A percentile compares a stretch with the other conserved stretches of the same genome.
phyloP scores from a whole-genome alignment of 2,329 filamentous ascomycete species.

The Aureobasidium vineae region DNA sequence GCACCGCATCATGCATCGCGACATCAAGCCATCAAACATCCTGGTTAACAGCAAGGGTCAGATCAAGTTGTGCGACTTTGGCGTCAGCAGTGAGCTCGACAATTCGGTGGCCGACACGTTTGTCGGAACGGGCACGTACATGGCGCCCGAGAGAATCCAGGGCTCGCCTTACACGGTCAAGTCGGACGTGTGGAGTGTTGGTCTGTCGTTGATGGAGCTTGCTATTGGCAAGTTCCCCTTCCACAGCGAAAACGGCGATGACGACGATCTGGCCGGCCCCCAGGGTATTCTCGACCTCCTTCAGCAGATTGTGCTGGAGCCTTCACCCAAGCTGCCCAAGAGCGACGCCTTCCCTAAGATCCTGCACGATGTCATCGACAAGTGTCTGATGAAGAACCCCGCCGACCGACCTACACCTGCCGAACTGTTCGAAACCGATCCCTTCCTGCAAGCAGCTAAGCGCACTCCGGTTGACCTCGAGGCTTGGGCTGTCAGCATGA shows the following conservation, averaged over 20 bases:
- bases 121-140: slow-evolving; percentile 97
- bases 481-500: slow-evolving; percentile 90
- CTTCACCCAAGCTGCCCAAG: slow-evolving; percentile 88
- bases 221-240: slow-evolving; percentile 98
- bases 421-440: slow-evolving; percentile 84
- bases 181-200: slow-evolving; percentile 98
- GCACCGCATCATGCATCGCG: slow-evolving; percentile 98
- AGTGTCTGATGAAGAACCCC: slow-evolving; percentile 87
- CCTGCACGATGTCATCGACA: slow-evolving; percentile 94
- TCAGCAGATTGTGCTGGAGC: slow-evolving; percentile 96
- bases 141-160: slow-evolving; percentile 97
- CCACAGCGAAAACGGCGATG: slow-evolving; percentile 69
- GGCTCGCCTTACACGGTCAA: slow-evolving; percentile 97
- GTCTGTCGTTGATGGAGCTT: slow-evolving; percentile 91
- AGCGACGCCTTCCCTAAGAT: slow-evolving; percentile 96
- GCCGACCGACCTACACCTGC: slow-evolving; percentile 87
- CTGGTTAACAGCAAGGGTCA: slow-evolving; percentile 89
- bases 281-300: slow-evolving; percentile 94
- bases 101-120: slow-evolving; percentile 99
- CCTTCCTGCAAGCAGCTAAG: slow-evolving; percentile 95
- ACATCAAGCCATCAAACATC: slow-evolving; percentile 98
- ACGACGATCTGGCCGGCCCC: slow-evolving; percentile 65
- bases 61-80: slow-evolving; percentile 98
- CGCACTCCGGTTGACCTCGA: slow-evolving; percentile 90
- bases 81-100: slow-evolving; percentile 95